Evolutionary conservation across 192 early-diverging fungal genomes (phyloP).

Genomic region (Phycomyces blakesleeanus): DNA sequence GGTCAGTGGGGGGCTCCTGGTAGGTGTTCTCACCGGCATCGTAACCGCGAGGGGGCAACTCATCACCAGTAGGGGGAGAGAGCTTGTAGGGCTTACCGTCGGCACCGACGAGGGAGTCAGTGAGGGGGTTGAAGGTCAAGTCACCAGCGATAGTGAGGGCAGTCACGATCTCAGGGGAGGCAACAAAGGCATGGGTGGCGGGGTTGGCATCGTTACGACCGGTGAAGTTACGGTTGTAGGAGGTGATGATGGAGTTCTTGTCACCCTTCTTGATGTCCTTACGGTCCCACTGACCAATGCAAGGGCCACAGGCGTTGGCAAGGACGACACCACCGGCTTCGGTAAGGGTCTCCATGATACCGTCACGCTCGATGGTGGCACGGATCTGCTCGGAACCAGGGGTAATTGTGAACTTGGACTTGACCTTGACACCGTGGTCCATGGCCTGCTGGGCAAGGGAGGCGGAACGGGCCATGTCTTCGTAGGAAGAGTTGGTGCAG

Average conservation of each 20-base stretch:
- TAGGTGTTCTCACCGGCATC: constrained; percentile 93
- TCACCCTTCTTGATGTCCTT: constrained; percentile 94
- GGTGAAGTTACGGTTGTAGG: constrained; percentile 99
- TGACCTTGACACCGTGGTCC: constrained; percentile 75
- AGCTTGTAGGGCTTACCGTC: constrained; percentile 97
- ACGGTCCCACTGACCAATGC: constrained; percentile 99
- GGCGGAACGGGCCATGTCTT: constrained; percentile 94
- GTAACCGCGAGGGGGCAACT: constrained; percentile 90
- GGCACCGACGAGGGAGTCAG: constrained; percentile 80
- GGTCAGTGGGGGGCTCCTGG: constrained; percentile 89
- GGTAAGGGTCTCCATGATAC: constrained; percentile 73
- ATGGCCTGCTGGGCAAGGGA: constrained; percentile 82
- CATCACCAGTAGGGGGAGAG: constrained; percentile 72
- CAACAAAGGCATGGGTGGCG: constrained; percentile 92
- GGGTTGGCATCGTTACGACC: constrained; percentile 99
- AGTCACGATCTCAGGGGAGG: constrained; percentile 90
- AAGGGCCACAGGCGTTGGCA: constrained; percentile 98
- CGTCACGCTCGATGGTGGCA: constrained; percentile 92
- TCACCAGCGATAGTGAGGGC: constrained; percentile 94
- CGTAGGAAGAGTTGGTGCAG: constrained; percentile 98
- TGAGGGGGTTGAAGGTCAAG: constrained; percentile 91
- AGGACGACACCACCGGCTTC: constrained; percentile 82
- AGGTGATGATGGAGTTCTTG: constrained; percentile 97
- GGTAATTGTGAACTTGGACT: constrained; percentile 85
- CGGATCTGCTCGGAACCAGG: constrained; percentile 98